Evolutionary conservation across 768 basidiomycete genomes (phyloP).

Genomic region (Calocybe cyanea): DNA sequence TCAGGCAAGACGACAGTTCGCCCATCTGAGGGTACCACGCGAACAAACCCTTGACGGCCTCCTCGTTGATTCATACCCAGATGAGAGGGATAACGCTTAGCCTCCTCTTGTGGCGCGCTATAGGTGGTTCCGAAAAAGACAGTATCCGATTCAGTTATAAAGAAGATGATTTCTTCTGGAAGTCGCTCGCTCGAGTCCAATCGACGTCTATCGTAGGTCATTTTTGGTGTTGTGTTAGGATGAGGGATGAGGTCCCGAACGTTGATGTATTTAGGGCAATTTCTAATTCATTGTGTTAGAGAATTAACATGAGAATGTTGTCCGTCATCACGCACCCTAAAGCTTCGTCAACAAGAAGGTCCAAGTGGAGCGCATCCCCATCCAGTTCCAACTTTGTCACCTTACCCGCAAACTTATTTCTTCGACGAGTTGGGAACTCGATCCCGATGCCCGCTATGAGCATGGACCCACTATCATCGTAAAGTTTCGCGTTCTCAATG

Average conservation of each 20-base stretch:
- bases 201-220: conserved; percentile 30
- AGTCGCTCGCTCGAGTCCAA: conserved; percentile 36
- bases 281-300: conserved; percentile 29
- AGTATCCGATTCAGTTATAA: conserved; percentile 49
- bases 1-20: conserved; percentile 58
- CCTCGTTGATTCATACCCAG: conserved; percentile 63
- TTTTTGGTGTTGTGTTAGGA: conserved; percentile 31
- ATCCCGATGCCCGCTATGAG: conserved; percentile 58
- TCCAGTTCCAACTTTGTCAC: conserved; percentile 29
- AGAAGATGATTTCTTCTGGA: conserved; percentile 43
- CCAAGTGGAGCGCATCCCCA: conserved; percentile 29
- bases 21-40: conserved; percentile 52
- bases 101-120: conserved; percentile 33
- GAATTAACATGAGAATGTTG: no score
- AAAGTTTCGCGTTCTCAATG: conserved; percentile 28
- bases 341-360: conserved; percentile 49
- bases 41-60: conserved; percentile 58
- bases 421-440: conserved; percentile 50
- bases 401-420: conserved; percentile 61
- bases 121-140: conserved; percentile 56
- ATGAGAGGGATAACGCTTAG: conserved; percentile 31
- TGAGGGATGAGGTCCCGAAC: conserved; percentile 47
- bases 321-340: conserved; percentile 41
- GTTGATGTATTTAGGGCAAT: conserved; percentile 70
- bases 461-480: no score